Evolutionary conservation across 2,329 filamentous ascomycete genomes (phyloP).

Genomic region (Pezicula rhizophila): DNA sequence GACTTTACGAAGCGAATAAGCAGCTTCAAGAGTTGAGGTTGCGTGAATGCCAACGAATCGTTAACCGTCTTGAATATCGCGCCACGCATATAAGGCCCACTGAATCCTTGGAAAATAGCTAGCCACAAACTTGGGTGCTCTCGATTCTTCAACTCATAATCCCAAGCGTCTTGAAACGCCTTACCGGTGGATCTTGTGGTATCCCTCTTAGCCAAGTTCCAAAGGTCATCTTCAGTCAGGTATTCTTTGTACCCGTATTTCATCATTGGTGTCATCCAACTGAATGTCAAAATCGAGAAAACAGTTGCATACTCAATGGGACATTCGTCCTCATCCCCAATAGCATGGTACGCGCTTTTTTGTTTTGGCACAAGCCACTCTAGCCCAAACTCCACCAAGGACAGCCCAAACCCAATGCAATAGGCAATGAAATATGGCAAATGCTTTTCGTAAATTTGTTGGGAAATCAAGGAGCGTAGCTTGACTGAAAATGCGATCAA

Average conservation of each 20-base stretch:
- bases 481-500: conserved; percentile 60
- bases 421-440: conserved; percentile 60
- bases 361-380: conserved; percentile 68
- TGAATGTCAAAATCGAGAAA: conserved; percentile 89
- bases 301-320: conserved; percentile 81
- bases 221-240: conserved; percentile 90
- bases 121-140: conserved; percentile 80
- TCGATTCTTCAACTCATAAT: conserved; percentile 61
- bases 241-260: conserved; percentile 86
- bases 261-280: conserved; percentile 99
- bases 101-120: conserved; percentile 77
- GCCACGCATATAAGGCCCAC: conserved; percentile 74
- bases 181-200: conserved; percentile 68
- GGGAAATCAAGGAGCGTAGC: conserved; percentile 60
- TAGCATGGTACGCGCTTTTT: conserved; percentile 60
- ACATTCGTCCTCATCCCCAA: conserved; percentile 64
- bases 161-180: conserved; percentile 70
- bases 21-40: conserved; percentile 81
- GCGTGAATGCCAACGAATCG: conserved; percentile 78
- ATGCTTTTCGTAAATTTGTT: conserved; percentile 47
- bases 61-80: conserved; percentile 85
- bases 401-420: conserved; percentile 52
- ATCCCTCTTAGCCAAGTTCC: conserved; percentile 79
- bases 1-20: conserved; percentile 82
- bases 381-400: conserved; percentile 54